Evolutionary conservation across 1,284 basidiomycete species (phyloP), one percentile per base, ranked within the genome.

Genomic region (Neolentinus lepideus): DNA sequence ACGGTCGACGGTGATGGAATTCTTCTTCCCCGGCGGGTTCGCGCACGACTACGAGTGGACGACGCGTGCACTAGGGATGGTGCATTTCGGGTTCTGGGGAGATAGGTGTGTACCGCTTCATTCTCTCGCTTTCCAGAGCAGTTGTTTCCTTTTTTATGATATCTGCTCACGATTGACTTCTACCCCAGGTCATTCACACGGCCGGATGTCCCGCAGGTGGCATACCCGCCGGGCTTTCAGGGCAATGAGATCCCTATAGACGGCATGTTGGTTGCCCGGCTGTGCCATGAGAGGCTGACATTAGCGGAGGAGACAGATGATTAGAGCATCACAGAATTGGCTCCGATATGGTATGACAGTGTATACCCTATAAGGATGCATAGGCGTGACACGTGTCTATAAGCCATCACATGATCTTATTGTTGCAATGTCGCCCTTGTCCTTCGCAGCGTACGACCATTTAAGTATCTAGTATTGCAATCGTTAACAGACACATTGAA

Each of bases 31-130:
- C 2, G 77, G 79, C 26, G 92, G 92, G 2, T 94, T 93, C 67
- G 89, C 92, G 9, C 81, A 83, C 61, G 92, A 94, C 68, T 95
- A 94, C 62, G 88, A 92, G 67, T 90, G 81, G 59, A 90, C 88
- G 0, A 77, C 91, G 0, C 80, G 87, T 22, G 85, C 89, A 0
- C 73, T 95, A 2, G 90, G 90, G 8, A 92, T 94, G 79, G 77
- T 75, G 0, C 89, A 95, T 68, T 94, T 87, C 63, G 92, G 90
- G 2, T 88, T 94, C 69, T 94, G 92, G 92, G 76, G 76, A 12
- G 69, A 80, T 62, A 67, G 70, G 76, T 80, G 56, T 54, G 74
- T 68, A 12, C 33, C 31, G 38, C 24, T 21, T n/a, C 46, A 14
- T 16, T 33, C 11, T 46, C 33, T 8, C 27, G 29, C 48, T 19